Evolutionary conservation across 495 filamentous ascomycete genomes (phyloP).

Genomic region (Geopyxis carbonaria): DNA sequence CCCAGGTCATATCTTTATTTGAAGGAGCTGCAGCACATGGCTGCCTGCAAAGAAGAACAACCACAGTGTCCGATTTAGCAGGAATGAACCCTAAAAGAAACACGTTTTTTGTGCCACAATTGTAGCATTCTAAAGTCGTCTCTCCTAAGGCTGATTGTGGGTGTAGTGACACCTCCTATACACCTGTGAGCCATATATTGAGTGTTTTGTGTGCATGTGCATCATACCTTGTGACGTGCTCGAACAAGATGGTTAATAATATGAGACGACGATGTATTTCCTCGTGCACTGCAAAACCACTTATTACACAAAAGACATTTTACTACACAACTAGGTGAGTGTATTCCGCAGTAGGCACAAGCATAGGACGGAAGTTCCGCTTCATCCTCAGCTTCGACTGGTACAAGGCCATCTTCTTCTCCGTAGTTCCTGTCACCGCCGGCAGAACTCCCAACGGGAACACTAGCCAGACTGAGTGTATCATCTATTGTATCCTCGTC

Average conservation of each 20-base stretch:
- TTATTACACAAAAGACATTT: constrained; percentile 92
- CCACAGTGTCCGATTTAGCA: constrained; percentile 96
- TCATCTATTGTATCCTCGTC: constrained; percentile 88
- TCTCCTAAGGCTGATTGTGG: constrained; percentile 89
- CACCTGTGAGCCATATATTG: constrained; percentile 3
- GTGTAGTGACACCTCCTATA: constrained; percentile 78
- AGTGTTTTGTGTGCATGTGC: too few relatives aligned
- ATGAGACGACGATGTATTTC: constrained; percentile 90
- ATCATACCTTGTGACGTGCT: constrained; percentile 61
- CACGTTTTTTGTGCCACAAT: constrained; percentile 97
- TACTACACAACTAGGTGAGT: constrained; percentile 84
- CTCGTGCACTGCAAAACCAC: constrained; percentile 97
- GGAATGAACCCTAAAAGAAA: constrained; percentile 99
- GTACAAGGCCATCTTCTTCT: constrained; percentile 30
- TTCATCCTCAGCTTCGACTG: constrained; percentile 45
- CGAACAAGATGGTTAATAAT: constrained; percentile 97
- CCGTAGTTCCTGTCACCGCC: constrained; percentile 44
- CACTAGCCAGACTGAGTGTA: constrained; percentile 76
- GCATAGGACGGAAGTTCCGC: constrained; percentile 88
- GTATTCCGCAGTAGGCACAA: constrained; percentile 98
- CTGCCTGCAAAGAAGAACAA: constrained; percentile 90
- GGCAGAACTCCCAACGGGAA: constrained; percentile 58
- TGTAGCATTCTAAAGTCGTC: constrained; percentile 96
- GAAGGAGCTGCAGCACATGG: constrained; percentile 88
- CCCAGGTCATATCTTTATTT: constrained; percentile 99